These are phyloP conservation scores for Centrapalus pauciflorus DNA, from an alignment of 129 eudicot genomes.

Conservation along the genomic window DNA sequence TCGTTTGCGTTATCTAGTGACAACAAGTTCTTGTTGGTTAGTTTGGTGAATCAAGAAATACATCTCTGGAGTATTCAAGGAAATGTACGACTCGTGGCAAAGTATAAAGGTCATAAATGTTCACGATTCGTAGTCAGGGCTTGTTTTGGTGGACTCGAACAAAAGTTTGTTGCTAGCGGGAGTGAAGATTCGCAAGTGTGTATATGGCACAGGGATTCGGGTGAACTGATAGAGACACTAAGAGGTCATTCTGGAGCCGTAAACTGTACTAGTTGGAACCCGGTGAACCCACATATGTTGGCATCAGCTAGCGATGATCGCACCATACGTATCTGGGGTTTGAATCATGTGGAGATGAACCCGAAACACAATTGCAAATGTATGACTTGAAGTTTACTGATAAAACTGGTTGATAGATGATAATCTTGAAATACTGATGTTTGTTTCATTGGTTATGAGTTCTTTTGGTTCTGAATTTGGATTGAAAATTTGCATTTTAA, in stretches of 20 bases:
- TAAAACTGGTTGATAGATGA: not conserved
- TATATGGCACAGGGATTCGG: slow-evolving; percentile 32
- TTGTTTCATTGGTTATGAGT: not conserved
- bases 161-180: slow-evolving; percentile 41
- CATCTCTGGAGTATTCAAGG: slow-evolving; percentile 40
- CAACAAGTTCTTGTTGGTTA: slow-evolving; percentile 34
- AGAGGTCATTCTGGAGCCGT: slow-evolving; percentile 39
- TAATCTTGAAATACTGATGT: not conserved
- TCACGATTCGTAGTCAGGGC: slow-evolving; percentile 35
- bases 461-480: not conserved
- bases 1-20: slow-evolving; percentile 36
- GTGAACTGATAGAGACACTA: slow-evolving; percentile 21
- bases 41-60: slow-evolving; percentile 40
- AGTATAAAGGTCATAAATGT: slow-evolving; percentile 39
- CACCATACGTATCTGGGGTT: slow-evolving; percentile 44
- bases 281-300: slow-evolving; percentile 31
- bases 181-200: slow-evolving; percentile 42
- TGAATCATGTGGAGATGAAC: slow-evolving; percentile 8
- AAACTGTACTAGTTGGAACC: slow-evolving; percentile 43
- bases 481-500: slow-evolving; percentile 6
- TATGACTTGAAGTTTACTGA: not conserved
- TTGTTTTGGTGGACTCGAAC: slow-evolving; percentile 44
- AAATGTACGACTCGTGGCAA: slow-evolving; percentile 12
- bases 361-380: not conserved
- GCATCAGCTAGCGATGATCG: slow-evolving; percentile 49